Evolutionary conservation across 805 yeast species (phyloP), one percentile per base, ranked within the genome.

Genomic region (Osmozyma mogii): DNA sequence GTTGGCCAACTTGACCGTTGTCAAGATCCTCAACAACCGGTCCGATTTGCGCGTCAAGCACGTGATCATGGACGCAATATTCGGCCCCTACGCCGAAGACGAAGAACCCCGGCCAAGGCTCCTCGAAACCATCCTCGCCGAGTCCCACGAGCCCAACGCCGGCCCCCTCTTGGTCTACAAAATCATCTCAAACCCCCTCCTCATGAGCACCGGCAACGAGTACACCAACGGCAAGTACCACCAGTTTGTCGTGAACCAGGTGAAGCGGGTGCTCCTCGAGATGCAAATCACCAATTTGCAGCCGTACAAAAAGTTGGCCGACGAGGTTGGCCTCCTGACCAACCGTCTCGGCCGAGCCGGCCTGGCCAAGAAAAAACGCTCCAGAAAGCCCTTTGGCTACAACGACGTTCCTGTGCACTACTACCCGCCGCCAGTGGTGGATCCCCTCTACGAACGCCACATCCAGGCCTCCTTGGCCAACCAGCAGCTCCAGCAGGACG

Each of bases 261-360:
- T 83, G 12, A 71, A 84, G 37, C 60, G 68, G 26, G 71, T 78
- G 5, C 58, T 88, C 34, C 56, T 75, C 24, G 81, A 79, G 27
- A 54, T 71, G 44, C 74, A 72, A 34, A 65, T 79, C 22, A 44
- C 62, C 25, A 60, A 69, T 17, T 62, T 57, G 29, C 94, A 83
- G 50, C 83, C 81, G 20, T 84, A 84, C 55, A 83, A 84, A 49
- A 75, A 94, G 40, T 63, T 92, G 34, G 72, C 88, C 70, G 97
- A 89, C 43, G 97, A 89, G 54, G 89, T 87, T 38, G 96, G 96
- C 3, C 60, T 88, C 22, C 51, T 65, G 7, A 52, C 50, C 32
- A 50, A 51, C 27, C 44, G 65, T 28, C 38, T 59, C 25, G 50
- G 50, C 28, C 42, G 63, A 27, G 39, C 54, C 8, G 45, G 48